Evolutionary conservation across 2,329 filamentous ascomycete species (phyloP).

Genomic region (Fusarium virguliforme): DNA sequence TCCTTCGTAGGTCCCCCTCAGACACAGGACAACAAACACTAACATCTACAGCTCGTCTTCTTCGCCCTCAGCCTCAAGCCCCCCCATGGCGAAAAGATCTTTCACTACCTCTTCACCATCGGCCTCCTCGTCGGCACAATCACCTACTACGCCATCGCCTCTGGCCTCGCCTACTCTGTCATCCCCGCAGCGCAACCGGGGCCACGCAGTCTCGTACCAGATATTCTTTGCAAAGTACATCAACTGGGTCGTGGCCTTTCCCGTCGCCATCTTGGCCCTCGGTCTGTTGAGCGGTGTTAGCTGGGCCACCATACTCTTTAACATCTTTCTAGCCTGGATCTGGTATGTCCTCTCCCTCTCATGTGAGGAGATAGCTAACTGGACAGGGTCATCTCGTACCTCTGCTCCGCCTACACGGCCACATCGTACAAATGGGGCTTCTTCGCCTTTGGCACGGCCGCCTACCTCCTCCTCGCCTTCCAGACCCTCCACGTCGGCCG

Average conservation of each 20-base stretch:
- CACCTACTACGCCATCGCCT: slow-evolving; percentile 68
- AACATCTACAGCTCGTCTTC: slow-evolving; percentile 57
- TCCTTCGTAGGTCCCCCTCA: slow-evolving; percentile 60
- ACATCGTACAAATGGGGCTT: slow-evolving; percentile 73
- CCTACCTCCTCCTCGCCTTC: slow-evolving; percentile 63
- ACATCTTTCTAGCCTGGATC: slow-evolving; percentile 66
- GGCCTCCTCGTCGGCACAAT: slow-evolving; percentile 66
- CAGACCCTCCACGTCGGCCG: slow-evolving; percentile 61
- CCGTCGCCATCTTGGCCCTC: slow-evolving; percentile 62
- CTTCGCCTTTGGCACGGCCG: slow-evolving; percentile 67
- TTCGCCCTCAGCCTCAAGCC: slow-evolving; percentile 61
- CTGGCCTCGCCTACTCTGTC: slow-evolving; percentile 65
- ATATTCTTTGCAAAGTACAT: slow-evolving; percentile 72
- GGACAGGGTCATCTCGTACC: slow-evolving; percentile 62
- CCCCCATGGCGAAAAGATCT: slow-evolving; percentile 66
- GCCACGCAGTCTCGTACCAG: slow-evolving; percentile 58
- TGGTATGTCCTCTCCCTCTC: slow-evolving; percentile 56
- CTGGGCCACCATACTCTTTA: slow-evolving; percentile 71
- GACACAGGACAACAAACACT: slow-evolving; percentile 10
- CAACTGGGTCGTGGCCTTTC: slow-evolving; percentile 69
- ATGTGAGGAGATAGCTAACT: background rate
- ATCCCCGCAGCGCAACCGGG: slow-evolving; percentile 48
- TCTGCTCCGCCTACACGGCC: slow-evolving; percentile 64
- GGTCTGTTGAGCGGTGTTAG: slow-evolving; percentile 68
- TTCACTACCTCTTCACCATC: slow-evolving; percentile 70